Evolutionary conservation across 805 yeast genomes (phyloP), one percentile per base, ranked within the genome.

Genomic region (Candida cerambycidarum): DNA sequence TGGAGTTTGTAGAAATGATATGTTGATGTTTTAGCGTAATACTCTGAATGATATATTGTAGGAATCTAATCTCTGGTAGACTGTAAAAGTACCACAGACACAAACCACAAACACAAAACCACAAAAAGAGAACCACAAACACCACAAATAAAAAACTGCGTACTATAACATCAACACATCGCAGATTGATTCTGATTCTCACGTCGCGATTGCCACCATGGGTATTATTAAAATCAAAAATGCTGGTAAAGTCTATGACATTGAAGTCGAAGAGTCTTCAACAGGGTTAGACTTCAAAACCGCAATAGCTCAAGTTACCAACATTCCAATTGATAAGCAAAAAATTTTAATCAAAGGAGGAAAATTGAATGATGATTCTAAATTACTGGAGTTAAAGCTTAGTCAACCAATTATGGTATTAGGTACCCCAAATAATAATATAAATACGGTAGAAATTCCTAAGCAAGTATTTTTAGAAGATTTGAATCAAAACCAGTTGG

Each of bases 301-400:
- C 36, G 82, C 83, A 62, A 81, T 93, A 42, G 82, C 77, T 52
- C 78, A 80, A 16, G 61, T 79, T 44, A 92, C 98, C 2, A 80
- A 80, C 45, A 88, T 93, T 42, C 95, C 96, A n/a, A 78, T 82
- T 1, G 85, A 80, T 42, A 82, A 97, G 53, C 99, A 93, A 67
- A 92, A 92, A 68, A 83, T 90, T 47, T 75, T 93, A 58, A 78
- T 89, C 40, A 89, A 87, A 67, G 92, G 95, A 10, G 96, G 97
- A 32, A 95, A 89, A 61, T 67, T 93, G 55, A 74, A 75, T 42
- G 92, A 89, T 63, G 90, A 85, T 46, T 68, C 67, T n/a, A 67
- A 72, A 29, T 63, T 87, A 41, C 57, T 68, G 9, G 52, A 65
- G 3, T 70, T 85, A 39, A 76, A 72, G 18, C 58, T 90, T 48